A percentile compares a stretch with the other conserved stretches of the same genome.
Evolutionary conservation across 768 basidiomycete species (phyloP).

Genomic region (Holtermanniella nyarrowii): DNA sequence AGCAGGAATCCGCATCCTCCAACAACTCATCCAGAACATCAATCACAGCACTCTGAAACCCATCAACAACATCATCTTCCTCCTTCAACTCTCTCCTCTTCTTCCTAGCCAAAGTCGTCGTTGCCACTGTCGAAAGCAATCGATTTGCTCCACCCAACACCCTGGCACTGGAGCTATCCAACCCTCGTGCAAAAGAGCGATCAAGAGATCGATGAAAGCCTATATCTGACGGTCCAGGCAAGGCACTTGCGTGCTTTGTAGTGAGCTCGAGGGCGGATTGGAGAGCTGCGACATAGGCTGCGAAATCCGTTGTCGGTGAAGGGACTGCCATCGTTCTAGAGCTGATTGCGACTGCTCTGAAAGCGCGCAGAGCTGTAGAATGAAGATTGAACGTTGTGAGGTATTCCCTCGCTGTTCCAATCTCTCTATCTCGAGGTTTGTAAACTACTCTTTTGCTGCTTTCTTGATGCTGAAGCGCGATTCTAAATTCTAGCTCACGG

Average conservation of each 20-base stretch:
- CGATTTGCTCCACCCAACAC: slow-evolving; percentile 59
- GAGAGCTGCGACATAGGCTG: slow-evolving; percentile 26
- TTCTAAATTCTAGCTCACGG: too few species aligned
- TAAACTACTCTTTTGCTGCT: too few species aligned
- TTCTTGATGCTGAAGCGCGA: too few species aligned
- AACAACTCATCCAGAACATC: slow-evolving; percentile 74
- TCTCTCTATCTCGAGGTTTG: too few species aligned
- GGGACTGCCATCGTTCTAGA: background rate
- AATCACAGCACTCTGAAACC: slow-evolving; percentile 65
- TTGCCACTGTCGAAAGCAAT: slow-evolving; percentile 47
- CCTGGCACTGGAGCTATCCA: slow-evolving; percentile 60
- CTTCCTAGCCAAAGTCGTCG: slow-evolving; percentile 34
- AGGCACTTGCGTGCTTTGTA: slow-evolving; percentile 32
- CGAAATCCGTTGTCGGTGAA: slow-evolving; percentile 14
- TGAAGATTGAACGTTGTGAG: background rate
- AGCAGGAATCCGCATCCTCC: slow-evolving; percentile 71
- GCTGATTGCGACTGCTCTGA: background rate
- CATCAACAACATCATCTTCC: slow-evolving; percentile 75
- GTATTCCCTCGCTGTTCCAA: too few species aligned
- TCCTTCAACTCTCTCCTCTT: slow-evolving; percentile 52
- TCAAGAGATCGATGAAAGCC: slow-evolving; percentile 85
- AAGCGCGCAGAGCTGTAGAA: background rate
- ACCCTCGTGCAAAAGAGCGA: slow-evolving; percentile 53
- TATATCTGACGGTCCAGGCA: slow-evolving; percentile 56
- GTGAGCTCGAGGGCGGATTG: slow-evolving; percentile 32